These are phyloP conservation scores for Myriosclerotinia scirpicola DNA, from an alignment of 2,329 filamentous ascomycete species.

Conservation along the genomic window DNA sequence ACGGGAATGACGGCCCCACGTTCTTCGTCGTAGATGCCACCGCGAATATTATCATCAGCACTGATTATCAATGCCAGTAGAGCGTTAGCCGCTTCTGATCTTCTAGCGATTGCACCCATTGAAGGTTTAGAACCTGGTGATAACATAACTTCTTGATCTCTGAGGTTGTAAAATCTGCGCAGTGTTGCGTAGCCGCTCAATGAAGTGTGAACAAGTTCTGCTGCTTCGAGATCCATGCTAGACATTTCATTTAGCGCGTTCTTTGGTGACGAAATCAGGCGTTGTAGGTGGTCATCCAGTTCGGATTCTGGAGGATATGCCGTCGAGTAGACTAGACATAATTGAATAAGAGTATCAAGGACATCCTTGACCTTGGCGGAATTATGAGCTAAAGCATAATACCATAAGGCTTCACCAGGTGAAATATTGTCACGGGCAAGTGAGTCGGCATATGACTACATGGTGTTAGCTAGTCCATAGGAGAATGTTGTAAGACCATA, in stretches of 20 bases:
- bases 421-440: slow-evolving; percentile 70
- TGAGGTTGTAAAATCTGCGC: slow-evolving; percentile 84
- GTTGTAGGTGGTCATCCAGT: slow-evolving; percentile 70
- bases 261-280: slow-evolving; percentile 70
- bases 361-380: slow-evolving; percentile 79
- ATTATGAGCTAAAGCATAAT: slow-evolving; percentile 84
- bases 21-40: slow-evolving; percentile 80
- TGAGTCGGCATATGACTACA: slow-evolving; percentile 77
- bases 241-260: slow-evolving; percentile 70
- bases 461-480: slow-evolving; percentile 34
- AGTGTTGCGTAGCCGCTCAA: slow-evolving; percentile 91
- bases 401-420: slow-evolving; percentile 85
- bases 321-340: slow-evolving; percentile 81
- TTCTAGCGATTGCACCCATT: slow-evolving; percentile 54
- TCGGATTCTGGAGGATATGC: slow-evolving; percentile 71
- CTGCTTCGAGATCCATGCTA: slow-evolving; percentile 74
- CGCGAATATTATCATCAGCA: slow-evolving; percentile 86
- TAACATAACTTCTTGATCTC: slow-evolving; percentile 61
- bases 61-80: slow-evolving; percentile 82
- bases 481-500: not conserved
- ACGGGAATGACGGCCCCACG: slow-evolving; percentile 83
- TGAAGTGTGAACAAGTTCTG: slow-evolving; percentile 77
- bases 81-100: slow-evolving; percentile 69
- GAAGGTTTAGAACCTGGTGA: slow-evolving; percentile 44
- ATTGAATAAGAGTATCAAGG: slow-evolving; percentile 81